These are phyloP conservation scores for Sanghuangporus sanghuang DNA, from an alignment of 1,284 basidiomycete genomes.

Conservation along the genomic window DNA sequence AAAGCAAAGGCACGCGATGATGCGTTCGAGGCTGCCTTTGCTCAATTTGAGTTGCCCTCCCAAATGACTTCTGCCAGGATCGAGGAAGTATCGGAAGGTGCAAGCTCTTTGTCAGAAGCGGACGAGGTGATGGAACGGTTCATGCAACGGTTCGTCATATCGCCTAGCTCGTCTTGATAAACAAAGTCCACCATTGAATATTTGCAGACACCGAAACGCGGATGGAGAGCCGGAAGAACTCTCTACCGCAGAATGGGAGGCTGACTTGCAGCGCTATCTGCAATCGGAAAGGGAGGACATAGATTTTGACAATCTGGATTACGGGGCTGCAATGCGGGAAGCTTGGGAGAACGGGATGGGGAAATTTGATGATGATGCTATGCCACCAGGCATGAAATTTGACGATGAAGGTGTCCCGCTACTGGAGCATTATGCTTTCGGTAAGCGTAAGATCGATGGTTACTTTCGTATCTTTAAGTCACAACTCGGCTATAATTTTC, in stretches of 20 bases:
- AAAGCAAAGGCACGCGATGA: slow-evolving; percentile 72
- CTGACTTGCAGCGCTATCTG: slow-evolving; percentile 82
- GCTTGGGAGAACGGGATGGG: slow-evolving; percentile 56
- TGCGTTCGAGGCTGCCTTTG: slow-evolving; percentile 77
- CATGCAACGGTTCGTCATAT: slow-evolving; percentile 21
- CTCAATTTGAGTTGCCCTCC: slow-evolving; percentile 41
- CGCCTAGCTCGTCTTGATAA: neutral
- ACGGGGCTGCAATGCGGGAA: slow-evolving; percentile 52
- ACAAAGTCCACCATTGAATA: slow-evolving; percentile 1
- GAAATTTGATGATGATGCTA: slow-evolving; percentile 35
- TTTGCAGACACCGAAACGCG: slow-evolving; percentile 51
- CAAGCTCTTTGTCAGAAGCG: slow-evolving; percentile 27
- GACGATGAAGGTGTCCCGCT: slow-evolving; percentile 72
- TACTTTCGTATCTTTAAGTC: neutral
- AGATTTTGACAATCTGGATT: slow-evolving; percentile 40
- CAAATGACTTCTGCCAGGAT: slow-evolving; percentile 45
- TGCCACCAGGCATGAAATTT: slow-evolving; percentile 42
- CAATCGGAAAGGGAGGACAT: slow-evolving; percentile 57
- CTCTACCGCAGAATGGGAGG: slow-evolving; percentile 83
- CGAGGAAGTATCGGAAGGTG: slow-evolving; percentile 46
- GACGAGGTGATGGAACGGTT: neutral
- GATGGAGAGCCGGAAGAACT: slow-evolving; percentile 54
- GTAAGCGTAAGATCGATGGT: slow-evolving; percentile 36
- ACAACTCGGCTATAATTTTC: slow-evolving; percentile 1
- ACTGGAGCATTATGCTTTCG: slow-evolving; percentile 68